Conservation (phyloP, 331 rosid genomes). For the Quercus tomentella region DNA sequence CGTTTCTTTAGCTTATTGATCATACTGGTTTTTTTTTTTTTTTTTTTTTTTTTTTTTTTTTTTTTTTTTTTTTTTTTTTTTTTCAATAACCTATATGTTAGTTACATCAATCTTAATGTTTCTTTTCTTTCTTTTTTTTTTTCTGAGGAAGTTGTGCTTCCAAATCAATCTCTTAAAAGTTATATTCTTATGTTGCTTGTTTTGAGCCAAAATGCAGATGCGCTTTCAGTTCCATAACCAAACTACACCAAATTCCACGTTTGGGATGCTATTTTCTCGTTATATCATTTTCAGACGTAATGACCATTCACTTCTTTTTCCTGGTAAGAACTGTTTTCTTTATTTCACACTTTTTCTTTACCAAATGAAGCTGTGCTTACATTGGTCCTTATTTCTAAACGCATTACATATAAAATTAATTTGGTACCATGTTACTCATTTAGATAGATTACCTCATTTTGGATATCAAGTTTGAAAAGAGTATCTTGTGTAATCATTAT, state of each 20-base stretch:
- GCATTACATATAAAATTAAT: background rate
- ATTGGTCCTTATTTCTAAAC: background rate
- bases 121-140: background rate
- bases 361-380: background rate
- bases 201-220: constrained; percentile 55
- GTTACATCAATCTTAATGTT: background rate
- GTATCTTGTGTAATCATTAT: background rate
- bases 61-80: accelerated
- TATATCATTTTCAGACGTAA: constrained; percentile 62
- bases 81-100: background rate
- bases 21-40: background rate
- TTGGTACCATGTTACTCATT: background rate
- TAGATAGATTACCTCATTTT: background rate
- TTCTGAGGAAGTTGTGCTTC: background rate
- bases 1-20: background rate
- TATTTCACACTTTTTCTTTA: background rate
- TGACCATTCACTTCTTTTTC: constrained; percentile 91
- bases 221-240: constrained; percentile 87
- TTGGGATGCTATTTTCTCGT: constrained; percentile 91
- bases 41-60: accelerated
- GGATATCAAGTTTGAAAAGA: background rate
- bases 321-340: constrained; percentile 53
- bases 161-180: background rate
- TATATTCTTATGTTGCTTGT: constrained; percentile 13
- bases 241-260: constrained; percentile 70